Base-by-base conservation (phyloP, 495 filamentous ascomycete genomes). In the Hypoxylon intermedium region DNA sequence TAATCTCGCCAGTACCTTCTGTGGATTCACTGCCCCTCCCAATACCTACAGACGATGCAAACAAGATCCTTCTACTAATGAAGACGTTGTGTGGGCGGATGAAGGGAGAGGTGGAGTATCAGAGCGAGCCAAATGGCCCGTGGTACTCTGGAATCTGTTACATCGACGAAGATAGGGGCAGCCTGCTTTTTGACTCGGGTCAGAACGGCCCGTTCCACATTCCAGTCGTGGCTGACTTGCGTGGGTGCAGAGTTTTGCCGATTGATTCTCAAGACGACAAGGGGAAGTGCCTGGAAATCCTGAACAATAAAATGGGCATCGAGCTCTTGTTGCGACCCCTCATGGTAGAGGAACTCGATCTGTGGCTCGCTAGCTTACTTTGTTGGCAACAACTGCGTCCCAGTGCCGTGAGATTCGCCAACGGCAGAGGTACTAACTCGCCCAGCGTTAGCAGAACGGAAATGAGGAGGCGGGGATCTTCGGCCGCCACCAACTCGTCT, bases 301-400 rank as follows among this genome's bases (percentile, higher is more conserved):
- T 82, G 18, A 87, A 87, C 16, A 85, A 83, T 33, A 85, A 87
- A 6, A 85, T 84, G 16, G 87, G 83, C 13, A 76, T 89, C 13
- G 85, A 88, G 24, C 79, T 97, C 26, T 83, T 90, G 65, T 73
- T 98, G 36, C 83, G 88, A 37, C 92, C 94, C 6, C 78, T 87
- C 58, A 83, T 85, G 3, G 78, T 82, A 47, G 84, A 89, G 36
- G 91, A 96, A 24, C 87, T 91, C 61, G 91, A 97, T 59, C 83
- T 87, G 6, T 98, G 94, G 94, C 86, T 96, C 34, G 93, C 94
- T 15, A 93, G 93, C 13, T 73, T 98, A 43, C 80, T 98, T 2
- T 96, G 91, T 65, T 98, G 94, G 94, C 92, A 95, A 70, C 91
- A 93, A 11, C 85, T 94, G 58, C 86, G 88, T 41, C 89, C 91